These are phyloP conservation scores for Vitis riparia DNA, from an alignment of 164 flowering plant genomes.

Conservation along the genomic window DNA sequence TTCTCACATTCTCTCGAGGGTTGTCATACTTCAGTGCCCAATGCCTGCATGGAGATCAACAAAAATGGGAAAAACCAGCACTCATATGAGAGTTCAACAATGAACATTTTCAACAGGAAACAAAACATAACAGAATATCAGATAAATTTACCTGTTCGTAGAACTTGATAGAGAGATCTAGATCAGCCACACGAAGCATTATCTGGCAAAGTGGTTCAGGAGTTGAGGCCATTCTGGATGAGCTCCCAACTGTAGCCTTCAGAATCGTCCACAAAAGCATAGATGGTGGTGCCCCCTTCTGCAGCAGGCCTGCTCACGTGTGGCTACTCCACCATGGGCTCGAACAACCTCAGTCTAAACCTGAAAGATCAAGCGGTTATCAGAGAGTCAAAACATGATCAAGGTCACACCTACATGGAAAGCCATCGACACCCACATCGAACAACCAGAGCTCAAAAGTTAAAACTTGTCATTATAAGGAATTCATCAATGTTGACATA, in stretches of 20 bases:
- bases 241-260: conserved; percentile 20
- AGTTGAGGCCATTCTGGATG: conserved; percentile 9
- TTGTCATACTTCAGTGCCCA: conserved; percentile 11
- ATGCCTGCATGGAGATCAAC: neutral
- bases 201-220: conserved; percentile 17
- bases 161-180: conserved; percentile 14
- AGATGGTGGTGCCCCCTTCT: neutral
- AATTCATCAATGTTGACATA: too few relatives aligned
- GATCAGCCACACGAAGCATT: conserved; percentile 8
- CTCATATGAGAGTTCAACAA: too few relatives aligned
- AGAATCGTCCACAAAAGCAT: conserved; percentile 17
- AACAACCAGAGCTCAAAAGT: too few relatives aligned
- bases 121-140: too few relatives aligned
- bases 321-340: conserved; percentile 3
- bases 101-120: too few relatives aligned
- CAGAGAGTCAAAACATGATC: too few relatives aligned
- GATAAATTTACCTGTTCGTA: conserved; percentile 7
- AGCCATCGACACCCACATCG: too few relatives aligned
- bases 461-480: too few relatives aligned
- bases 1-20: conserved; percentile 4
- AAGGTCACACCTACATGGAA: too few relatives aligned
- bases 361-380: neutral
- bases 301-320: neutral
- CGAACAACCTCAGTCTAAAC: neutral
- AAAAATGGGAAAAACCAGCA: too few relatives aligned